Evolutionary conservation across 1,284 basidiomycete genomes (phyloP).

Genomic region (Ustilago shanxiensis): DNA sequence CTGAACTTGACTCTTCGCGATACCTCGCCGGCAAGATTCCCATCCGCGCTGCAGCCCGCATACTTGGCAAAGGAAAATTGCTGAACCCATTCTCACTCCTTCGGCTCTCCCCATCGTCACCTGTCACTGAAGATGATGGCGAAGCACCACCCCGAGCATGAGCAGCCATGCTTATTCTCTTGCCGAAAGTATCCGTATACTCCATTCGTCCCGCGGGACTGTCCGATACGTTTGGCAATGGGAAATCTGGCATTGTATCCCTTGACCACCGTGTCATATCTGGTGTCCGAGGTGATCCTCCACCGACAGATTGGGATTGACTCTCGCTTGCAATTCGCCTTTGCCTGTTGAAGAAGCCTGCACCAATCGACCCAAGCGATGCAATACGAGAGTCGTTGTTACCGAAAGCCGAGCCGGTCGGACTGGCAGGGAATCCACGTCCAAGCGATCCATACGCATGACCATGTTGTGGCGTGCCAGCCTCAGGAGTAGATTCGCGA

Average conservation of each 20-base stretch:
- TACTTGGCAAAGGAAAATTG: constrained; percentile 46
- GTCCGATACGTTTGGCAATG: constrained; percentile 58
- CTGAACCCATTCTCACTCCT: constrained; percentile 29
- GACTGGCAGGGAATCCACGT: constrained; percentile 15
- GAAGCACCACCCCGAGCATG: constrained; percentile 17
- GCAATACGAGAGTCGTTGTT: constrained; percentile 22
- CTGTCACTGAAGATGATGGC: constrained; percentile 29
- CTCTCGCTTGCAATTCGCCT: constrained; percentile 30
- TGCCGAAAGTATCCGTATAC: constrained; percentile 44
- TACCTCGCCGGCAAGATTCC: constrained; percentile 41
- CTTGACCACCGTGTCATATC: constrained; percentile 58
- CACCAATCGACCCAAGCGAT: constrained; percentile 41
- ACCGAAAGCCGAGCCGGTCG: constrained; percentile 4
- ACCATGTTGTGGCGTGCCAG: constrained; percentile 9
- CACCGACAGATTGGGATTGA: constrained; percentile 13
- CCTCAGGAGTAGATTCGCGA: constrained; percentile 48
- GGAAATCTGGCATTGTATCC: constrained; percentile 61
- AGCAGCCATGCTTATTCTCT: constrained; percentile 37
- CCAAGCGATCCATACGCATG: constrained; percentile 18
- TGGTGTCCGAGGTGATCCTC: constrained; percentile 38
- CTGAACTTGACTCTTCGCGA: constrained; percentile 27
- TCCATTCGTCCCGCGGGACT: constrained; percentile 56
- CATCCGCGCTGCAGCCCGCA: constrained; percentile 52
- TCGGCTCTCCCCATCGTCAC: constrained; percentile 35
- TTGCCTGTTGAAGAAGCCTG: constrained; percentile 41